Base-by-base conservation (phyloP, 352 stramenopile species). In the Globisporangium megalacanthum region DNA sequence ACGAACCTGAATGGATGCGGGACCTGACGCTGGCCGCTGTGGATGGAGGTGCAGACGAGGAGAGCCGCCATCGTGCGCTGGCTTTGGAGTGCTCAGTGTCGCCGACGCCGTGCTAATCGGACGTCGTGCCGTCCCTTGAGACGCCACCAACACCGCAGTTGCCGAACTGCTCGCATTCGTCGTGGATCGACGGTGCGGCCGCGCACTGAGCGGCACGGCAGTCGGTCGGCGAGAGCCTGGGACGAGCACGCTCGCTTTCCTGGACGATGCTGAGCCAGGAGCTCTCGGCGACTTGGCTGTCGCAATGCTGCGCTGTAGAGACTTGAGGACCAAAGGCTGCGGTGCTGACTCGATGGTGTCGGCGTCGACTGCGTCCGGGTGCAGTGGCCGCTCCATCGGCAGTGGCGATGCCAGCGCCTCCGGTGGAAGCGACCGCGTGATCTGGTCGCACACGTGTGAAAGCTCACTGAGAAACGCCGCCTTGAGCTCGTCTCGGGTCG, bases 381-480 rank as follows among this genome's bases (percentile, higher is more conserved):
- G 36, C 9, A 31, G 22, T 11, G 36, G 29, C 5, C 45, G 44
- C 20, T 15, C 47, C 14, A n/a, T n/a, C n/a, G 42, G 25, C 13
- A 31, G 20, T n/a, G 39, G 46, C 1, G 54, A 35, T 9, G 14
- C 46, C n/a, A 54, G 37, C n/a, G 54, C 60, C 11, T 66, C 48
- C 17, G 39, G 47, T 3, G 66, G 69, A n/a, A 78, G 48, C 2
- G 57, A 65, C 4, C 56, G 63, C 0, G 62, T 49, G 47, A 82
- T 57, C 37, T 63, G 47, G 9, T 75, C 62, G 41, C 72, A 82
- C 0, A 82, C 25, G 1, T 62, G 61, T 5, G 62, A 53, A 49
- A 82, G 75, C 44, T 77, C 59, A 0, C 48, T 42, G 10, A 73
- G 49, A 14, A 82, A 75, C 1, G 33, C 17, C 4, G 49, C 39